phyloP scores from a whole-genome alignment of 306 rosid species.

The Cucurbita maxima region DNA sequence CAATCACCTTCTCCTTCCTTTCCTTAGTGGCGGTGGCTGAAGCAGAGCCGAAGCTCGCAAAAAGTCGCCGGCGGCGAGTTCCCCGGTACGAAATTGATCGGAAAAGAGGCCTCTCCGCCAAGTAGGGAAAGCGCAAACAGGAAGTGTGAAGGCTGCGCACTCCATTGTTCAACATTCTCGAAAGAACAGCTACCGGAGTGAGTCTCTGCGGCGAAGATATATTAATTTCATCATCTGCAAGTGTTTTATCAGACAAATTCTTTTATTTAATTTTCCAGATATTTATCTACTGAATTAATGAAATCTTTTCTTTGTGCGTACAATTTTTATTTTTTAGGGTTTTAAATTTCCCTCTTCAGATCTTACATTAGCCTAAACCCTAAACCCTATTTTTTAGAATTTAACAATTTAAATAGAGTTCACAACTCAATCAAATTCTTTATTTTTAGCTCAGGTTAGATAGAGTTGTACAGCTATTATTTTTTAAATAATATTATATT shows the following conservation, averaged over 20 bases:
- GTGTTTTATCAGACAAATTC: not conserved
- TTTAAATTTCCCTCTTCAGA: no score
- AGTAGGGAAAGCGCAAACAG: constrained; percentile 22
- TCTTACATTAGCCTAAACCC: no score
- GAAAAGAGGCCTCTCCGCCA: constrained; percentile 14
- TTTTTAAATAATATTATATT: no score
- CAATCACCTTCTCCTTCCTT: constrained; percentile 52
- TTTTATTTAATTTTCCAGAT: not conserved
- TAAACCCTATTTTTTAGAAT: no score
- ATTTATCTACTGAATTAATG: not conserved
- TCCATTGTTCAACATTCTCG: constrained; percentile 26
- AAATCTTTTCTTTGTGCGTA: not conserved
- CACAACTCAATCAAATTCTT: no score
- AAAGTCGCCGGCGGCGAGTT: constrained; percentile 23
- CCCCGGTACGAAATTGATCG: constrained; percentile 11
- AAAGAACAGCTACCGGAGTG: not conserved
- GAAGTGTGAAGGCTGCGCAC: constrained; percentile 28
- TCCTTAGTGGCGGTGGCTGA: constrained; percentile 19
- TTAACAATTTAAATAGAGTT: no score
- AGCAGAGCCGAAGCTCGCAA: constrained; percentile 18
- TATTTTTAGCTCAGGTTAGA: no score
- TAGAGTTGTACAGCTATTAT: no score
- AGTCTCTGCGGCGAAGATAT: not conserved
- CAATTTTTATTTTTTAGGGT: no score
- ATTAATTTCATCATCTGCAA: not conserved